Base-by-base conservation (phyloP, 495 filamentous ascomycete species). In the Recurvomyces mirabilis region DNA sequence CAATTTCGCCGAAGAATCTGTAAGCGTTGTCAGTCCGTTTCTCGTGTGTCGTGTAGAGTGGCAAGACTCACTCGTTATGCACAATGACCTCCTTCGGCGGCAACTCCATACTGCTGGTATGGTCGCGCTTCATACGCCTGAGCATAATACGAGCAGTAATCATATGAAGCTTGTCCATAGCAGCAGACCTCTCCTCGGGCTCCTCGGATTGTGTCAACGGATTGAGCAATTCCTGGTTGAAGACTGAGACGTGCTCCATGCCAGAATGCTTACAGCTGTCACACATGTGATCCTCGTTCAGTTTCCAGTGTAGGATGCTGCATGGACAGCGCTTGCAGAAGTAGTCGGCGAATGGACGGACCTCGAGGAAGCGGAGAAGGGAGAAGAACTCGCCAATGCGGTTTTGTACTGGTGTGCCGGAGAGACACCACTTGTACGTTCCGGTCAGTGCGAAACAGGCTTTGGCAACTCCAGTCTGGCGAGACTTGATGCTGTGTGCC, bases 361-460 rank as follows among this genome's bases (percentile, higher is more conserved):
- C 71, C 60, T 88, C 78, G 23, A 98, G 70, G 59, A 98, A 98
- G 2, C 88, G 81, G 24, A 98, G 67, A 3, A 96, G 71, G 3
- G 91, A 94, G 59, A 95, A 95, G 65, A 96, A 91, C 56, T 98
- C 91, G 41, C 89, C 91, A 53, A 96, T 95, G 24, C 91, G 81
- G 58, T 95, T 94, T 55, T 95, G 91, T 9, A 96, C 75, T 0
- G 91, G 91, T 3, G 91, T 98, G 4, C 91, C 91, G 36, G 82
- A 89, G 22, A 96, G 73, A 55, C 91, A 98, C 83, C 91, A 94
- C 49, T 88, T 93, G 59, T 89, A 88, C 13, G 73, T 75, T 41
- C 80, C 82, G 34, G 84, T 77, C 35, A 96, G 66, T 1, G 89
- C 87, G 61, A 93, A 94, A 61, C 88, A 94, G 17, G 87, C 87